Percentiles rank a stretch among this genome's conserved stretches.
These are phyloP conservation scores for Tephrocybe sp. DNA, from an alignment of 768 basidiomycete genomes.

Conservation along the genomic window DNA sequence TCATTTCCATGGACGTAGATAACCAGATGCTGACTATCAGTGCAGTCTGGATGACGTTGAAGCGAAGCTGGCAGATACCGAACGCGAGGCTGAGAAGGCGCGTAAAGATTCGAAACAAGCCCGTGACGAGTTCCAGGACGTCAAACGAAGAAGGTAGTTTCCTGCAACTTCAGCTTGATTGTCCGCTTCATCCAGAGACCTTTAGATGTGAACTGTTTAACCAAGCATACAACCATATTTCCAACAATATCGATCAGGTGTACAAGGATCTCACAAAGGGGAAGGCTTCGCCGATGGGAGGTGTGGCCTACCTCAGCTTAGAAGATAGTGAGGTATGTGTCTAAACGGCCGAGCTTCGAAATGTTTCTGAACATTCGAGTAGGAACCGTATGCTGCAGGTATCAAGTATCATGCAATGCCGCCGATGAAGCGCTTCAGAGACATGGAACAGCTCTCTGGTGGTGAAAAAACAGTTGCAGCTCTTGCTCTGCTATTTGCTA, in stretches of 20 bases:
- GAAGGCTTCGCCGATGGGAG: conserved; percentile 89
- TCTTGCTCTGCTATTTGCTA: conserved; percentile 92
- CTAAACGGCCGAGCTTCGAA: too few relatives aligned
- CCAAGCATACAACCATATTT: conserved; percentile 94
- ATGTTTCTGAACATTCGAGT: background rate
- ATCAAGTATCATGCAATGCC: conserved; percentile 99
- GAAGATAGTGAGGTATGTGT: conserved; percentile 91
- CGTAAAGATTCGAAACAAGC: conserved; percentile 86
- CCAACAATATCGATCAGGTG: conserved; percentile 89
- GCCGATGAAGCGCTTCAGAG: conserved; percentile 97
- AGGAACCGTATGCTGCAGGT: conserved; percentile 70
- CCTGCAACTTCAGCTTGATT: background rate
- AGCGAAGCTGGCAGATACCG: conserved; percentile 80
- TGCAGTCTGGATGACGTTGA: conserved; percentile 85
- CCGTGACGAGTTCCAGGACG: conserved; percentile 87
- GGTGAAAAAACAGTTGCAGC: conserved; percentile 99
- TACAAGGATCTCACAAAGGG: conserved; percentile 99
- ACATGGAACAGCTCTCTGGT: conserved; percentile 98
- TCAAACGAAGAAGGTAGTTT: conserved; percentile 72
- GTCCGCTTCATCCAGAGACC: too few relatives aligned
- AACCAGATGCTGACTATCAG: background rate
- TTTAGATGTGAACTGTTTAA: conserved; percentile 80
- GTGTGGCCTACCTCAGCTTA: conserved; percentile 92
- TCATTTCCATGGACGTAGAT: background rate
- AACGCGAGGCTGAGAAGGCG: conserved; percentile 89